Evolutionary conservation across 768 basidiomycete genomes (phyloP).

Genomic region (Gloeostereum incarnatum): DNA sequence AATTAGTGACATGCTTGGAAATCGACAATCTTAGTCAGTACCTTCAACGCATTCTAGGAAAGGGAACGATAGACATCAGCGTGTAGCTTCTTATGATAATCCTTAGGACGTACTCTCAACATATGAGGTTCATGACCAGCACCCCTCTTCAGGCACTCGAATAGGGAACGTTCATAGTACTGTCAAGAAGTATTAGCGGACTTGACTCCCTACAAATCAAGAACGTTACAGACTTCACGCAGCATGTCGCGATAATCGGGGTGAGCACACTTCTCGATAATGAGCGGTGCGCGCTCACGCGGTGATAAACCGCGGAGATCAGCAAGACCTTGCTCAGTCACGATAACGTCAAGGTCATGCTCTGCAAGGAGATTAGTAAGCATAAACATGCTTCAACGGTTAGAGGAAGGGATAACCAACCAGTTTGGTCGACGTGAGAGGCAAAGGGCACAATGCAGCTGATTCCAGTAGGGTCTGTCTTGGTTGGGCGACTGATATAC

Average conservation of each 20-base stretch:
- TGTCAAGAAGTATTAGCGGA: slow-evolving; percentile 5
- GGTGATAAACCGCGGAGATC: slow-evolving; percentile 37
- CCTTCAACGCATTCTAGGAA: slow-evolving; percentile 22
- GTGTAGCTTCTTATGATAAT: not conserved
- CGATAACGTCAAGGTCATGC: slow-evolving; percentile 37
- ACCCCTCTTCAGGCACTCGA: slow-evolving; percentile 32
- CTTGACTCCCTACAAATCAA: slow-evolving; percentile 1
- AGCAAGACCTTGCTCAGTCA: slow-evolving; percentile 40
- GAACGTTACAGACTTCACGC: slow-evolving; percentile 19
- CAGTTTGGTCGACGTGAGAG: slow-evolving; percentile 38
- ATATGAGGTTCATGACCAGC: slow-evolving; percentile 41
- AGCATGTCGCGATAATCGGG: slow-evolving; percentile 34
- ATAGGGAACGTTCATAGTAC: slow-evolving; percentile 33
- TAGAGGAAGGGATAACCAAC: slow-evolving; percentile 11
- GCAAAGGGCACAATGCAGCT: slow-evolving; percentile 41
- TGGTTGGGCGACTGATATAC: slow-evolving; percentile 27
- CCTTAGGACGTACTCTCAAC: slow-evolving; percentile 23
- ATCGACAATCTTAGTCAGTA: not conserved
- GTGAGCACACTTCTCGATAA: slow-evolving; percentile 39
- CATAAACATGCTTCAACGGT: too few relatives aligned
- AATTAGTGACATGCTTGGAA: not conserved
- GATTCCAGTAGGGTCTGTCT: slow-evolving; percentile 38
- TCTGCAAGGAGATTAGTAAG: slow-evolving; percentile 15
- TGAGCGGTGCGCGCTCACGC: slow-evolving; percentile 33
- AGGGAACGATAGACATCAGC: not conserved